Conservation (phyloP, 2,329 filamentous ascomycete genomes). For the Clarireedia hainanense region DNA sequence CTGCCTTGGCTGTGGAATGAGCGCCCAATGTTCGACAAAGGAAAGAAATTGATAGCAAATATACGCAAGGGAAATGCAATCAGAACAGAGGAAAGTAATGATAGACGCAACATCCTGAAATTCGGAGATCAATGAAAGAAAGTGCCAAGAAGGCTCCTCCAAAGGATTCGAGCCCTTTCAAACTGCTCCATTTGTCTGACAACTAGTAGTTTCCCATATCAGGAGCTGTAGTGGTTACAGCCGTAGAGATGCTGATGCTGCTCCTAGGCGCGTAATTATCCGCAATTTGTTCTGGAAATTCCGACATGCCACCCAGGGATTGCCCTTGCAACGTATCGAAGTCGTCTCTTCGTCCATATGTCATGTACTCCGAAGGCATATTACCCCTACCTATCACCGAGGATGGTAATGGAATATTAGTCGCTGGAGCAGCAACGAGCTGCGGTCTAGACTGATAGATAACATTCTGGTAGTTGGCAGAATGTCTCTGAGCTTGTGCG, state of each 20-base stretch:
- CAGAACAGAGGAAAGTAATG: not conserved
- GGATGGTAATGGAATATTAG: slow-evolving; percentile 1
- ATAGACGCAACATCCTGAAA: too few species aligned
- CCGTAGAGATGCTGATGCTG: not conserved
- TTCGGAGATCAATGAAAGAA: too few species aligned
- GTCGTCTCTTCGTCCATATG: not conserved
- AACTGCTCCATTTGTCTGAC: not conserved
- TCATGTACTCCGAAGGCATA: not conserved
- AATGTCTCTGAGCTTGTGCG: not conserved
- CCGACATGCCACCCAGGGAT: not conserved
- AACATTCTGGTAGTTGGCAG: not conserved
- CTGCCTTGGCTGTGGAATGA: not conserved
- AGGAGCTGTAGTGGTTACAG: not conserved
- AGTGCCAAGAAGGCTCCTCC: too few species aligned
- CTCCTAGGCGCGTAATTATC: not conserved
- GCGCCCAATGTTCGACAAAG: not conserved
- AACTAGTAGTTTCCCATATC: not conserved
- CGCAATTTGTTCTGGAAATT: not conserved
- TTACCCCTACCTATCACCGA: not conserved
- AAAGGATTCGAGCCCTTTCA: too few species aligned
- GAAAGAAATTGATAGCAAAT: not conserved
- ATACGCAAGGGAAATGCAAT: not conserved
- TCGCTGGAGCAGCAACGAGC: not conserved
- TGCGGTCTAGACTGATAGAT: not conserved
- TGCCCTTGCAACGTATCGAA: not conserved